phyloP scores from a whole-genome alignment of 1,139 yeast species.

The Debaryomyces coudertii region DNA sequence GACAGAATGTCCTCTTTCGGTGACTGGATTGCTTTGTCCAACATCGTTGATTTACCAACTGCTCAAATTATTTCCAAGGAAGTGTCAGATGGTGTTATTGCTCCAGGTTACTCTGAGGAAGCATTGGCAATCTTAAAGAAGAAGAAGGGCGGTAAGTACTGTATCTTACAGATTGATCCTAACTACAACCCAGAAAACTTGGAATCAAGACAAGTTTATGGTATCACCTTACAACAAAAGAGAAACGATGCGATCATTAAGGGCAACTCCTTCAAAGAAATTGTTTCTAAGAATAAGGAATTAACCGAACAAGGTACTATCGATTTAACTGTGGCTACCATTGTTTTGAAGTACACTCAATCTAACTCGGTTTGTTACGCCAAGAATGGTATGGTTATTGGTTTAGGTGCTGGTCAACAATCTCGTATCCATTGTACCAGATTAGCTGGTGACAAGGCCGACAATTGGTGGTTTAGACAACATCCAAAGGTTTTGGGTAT shows the following conservation, averaged over 20 bases:
- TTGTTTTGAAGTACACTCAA: slow-evolving; percentile 95
- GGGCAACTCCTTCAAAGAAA: slow-evolving; percentile 83
- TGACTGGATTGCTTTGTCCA: slow-evolving; percentile 95
- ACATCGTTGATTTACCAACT: slow-evolving; percentile 94
- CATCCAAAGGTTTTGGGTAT: slow-evolving; percentile 91
- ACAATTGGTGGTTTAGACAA: slow-evolving; percentile 99
- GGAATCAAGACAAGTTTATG: slow-evolving; percentile 95
- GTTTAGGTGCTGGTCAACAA: slow-evolving; percentile 99
- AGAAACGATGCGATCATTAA: slow-evolving; percentile 96
- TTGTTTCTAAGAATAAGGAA: slow-evolving; percentile 82
- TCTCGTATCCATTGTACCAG: slow-evolving; percentile 98
- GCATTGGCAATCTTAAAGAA: slow-evolving; percentile 85
- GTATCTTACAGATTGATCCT: slow-evolving; percentile 94
- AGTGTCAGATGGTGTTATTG: slow-evolving; percentile 98
- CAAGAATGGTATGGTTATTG: slow-evolving; percentile 98
- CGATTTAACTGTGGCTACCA: slow-evolving; percentile 95
- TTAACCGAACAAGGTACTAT: slow-evolving; percentile 90
- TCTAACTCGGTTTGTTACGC: slow-evolving; percentile 98
- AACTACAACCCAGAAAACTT: slow-evolving; percentile 78
- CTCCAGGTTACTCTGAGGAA: slow-evolving; percentile 93
- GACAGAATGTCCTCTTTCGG: slow-evolving; percentile 99
- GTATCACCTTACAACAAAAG: slow-evolving; percentile 93
- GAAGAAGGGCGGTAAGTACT: slow-evolving; percentile 97
- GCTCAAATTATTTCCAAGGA: slow-evolving; percentile 97
- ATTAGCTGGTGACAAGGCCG: slow-evolving; percentile 98